phyloP scores from a whole-genome alignment of 2,329 filamentous ascomycete genomes.

The Calcarisporium arbuscula region DNA sequence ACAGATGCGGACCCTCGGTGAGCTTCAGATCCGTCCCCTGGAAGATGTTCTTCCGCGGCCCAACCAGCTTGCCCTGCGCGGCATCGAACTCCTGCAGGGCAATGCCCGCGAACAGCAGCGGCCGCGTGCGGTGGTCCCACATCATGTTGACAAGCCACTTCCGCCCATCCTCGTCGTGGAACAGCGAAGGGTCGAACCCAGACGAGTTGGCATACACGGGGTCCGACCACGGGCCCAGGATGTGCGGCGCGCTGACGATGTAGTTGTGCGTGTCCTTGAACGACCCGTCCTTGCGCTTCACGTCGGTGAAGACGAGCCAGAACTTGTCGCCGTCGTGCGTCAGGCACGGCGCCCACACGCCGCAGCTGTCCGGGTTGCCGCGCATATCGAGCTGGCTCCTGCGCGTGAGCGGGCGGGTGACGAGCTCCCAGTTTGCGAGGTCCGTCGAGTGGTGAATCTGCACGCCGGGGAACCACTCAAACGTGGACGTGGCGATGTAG shows the following conservation, averaged over 20 bases:
- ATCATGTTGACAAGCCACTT: slow-evolving; percentile 55
- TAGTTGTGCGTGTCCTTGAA: slow-evolving; percentile 62
- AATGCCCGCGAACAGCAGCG: slow-evolving; percentile 48
- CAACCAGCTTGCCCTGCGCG: slow-evolving; percentile 41
- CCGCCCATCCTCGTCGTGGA: slow-evolving; percentile 49
- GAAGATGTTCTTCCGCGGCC: slow-evolving; percentile 49
- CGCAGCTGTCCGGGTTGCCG: slow-evolving; percentile 53
- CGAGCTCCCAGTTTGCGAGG: slow-evolving; percentile 45
- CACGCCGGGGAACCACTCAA: slow-evolving; percentile 50
- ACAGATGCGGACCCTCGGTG: slow-evolving; percentile 53
- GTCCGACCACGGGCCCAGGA: slow-evolving; percentile 57
- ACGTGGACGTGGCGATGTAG: slow-evolving; percentile 50
- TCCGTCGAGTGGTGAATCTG: slow-evolving; percentile 49
- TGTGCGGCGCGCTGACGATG: slow-evolving; percentile 46
- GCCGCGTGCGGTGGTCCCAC: slow-evolving; percentile 45
- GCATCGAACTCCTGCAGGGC: slow-evolving; percentile 52
- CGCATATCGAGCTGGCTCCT: slow-evolving; percentile 50
- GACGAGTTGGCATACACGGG: slow-evolving; percentile 54
- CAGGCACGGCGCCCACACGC: slow-evolving; percentile 60
- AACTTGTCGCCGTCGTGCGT: slow-evolving; percentile 54
- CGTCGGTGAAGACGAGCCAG: slow-evolving; percentile 60
- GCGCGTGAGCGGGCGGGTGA: slow-evolving; percentile 40
- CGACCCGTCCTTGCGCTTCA: slow-evolving; percentile 60
- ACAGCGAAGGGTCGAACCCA: slow-evolving; percentile 56
- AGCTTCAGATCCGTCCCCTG: slow-evolving; percentile 47